Conservation (phyloP, 768 basidiomycete species). For the Melanogaster broomeanus region DNA sequence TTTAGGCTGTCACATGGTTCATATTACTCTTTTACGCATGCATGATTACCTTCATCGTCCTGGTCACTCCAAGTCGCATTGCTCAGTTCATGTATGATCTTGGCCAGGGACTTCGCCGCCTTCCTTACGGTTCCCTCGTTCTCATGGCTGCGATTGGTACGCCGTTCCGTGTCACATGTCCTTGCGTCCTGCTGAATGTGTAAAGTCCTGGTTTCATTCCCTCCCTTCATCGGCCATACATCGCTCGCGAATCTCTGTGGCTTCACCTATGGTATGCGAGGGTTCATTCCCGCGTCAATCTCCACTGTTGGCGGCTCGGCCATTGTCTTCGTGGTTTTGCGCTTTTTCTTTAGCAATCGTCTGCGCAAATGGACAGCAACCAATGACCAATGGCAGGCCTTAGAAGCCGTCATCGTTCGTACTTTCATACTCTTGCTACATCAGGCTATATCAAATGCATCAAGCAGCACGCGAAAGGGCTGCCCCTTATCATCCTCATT, state of each 20-base stretch:
- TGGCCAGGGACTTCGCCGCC: slow-evolving; percentile 59
- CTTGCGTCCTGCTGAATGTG: slow-evolving; percentile 35
- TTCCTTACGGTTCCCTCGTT: slow-evolving; percentile 62
- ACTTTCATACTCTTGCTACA: background rate
- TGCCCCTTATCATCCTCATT: slow-evolving; percentile 81
- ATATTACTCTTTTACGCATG: slow-evolving; percentile 56
- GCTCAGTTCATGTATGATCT: slow-evolving; percentile 72
- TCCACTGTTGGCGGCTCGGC: slow-evolving; percentile 67
- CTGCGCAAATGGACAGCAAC: slow-evolving; percentile 60
- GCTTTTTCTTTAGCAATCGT: slow-evolving; percentile 55
- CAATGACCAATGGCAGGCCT: slow-evolving; percentile 75
- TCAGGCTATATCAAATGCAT: slow-evolving; percentile 1
- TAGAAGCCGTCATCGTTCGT: slow-evolving; percentile 73
- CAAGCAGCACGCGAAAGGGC: slow-evolving; percentile 65
- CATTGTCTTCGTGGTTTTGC: slow-evolving; percentile 59
- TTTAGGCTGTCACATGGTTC: slow-evolving; percentile 56
- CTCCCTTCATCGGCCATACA: slow-evolving; percentile 33
- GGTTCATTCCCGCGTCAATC: slow-evolving; percentile 64
- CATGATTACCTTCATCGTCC: slow-evolving; percentile 42
- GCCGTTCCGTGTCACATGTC: slow-evolving; percentile 55
- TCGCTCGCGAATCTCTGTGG: slow-evolving; percentile 62
- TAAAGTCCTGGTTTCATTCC: slow-evolving; percentile 31
- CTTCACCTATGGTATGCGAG: slow-evolving; percentile 81
- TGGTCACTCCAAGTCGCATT: slow-evolving; percentile 65
- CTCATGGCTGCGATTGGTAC: slow-evolving; percentile 54